A percentile compares a stretch with the other conserved stretches of the same genome.
Evolutionary conservation across 2,329 filamentous ascomycete species (phyloP).

Genomic region (Scedosporium boydii): DNA sequence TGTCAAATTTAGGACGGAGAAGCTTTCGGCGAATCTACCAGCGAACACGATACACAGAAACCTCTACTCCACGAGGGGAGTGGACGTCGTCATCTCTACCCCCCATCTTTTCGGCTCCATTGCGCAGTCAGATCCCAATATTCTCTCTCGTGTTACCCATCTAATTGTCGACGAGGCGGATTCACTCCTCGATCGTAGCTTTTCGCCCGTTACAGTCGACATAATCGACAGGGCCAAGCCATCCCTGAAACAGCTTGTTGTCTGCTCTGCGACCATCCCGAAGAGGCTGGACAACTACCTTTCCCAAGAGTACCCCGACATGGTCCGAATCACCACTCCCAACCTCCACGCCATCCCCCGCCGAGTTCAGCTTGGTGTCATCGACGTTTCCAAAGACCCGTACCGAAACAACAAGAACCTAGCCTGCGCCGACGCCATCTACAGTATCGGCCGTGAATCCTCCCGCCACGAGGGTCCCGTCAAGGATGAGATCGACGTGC

Average conservation of each 20-base stretch:
- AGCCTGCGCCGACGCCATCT: conserved; percentile 90
- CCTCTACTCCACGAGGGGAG: conserved; percentile 69
- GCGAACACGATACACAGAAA: conserved; percentile 74
- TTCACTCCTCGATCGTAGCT: conserved; percentile 88
- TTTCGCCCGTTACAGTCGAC: conserved; percentile 69
- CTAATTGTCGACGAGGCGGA: conserved; percentile 93
- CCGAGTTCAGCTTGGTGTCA: conserved; percentile 84
- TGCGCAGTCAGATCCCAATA: conserved; percentile 79
- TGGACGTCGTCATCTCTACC: conserved; percentile 80
- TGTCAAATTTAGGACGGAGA: conserved; percentile 76
- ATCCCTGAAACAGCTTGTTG: conserved; percentile 74
- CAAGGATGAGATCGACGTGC: conserved; percentile 54
- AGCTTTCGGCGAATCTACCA: conserved; percentile 69
- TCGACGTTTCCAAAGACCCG: conserved; percentile 85
- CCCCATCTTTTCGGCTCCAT: conserved; percentile 86
- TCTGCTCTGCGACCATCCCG: conserved; percentile 95
- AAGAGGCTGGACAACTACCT: conserved; percentile 79
- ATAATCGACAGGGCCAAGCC: conserved; percentile 77
- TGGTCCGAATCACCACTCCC: conserved; percentile 80
- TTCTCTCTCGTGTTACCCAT: conserved; percentile 83
- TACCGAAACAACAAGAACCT: conserved; percentile 89
- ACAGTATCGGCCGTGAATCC: conserved; percentile 77
- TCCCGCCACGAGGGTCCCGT: conserved; percentile 43
- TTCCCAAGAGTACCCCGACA: conserved; percentile 70
- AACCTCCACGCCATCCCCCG: conserved; percentile 94